phyloP scores from a whole-genome alignment of 441 rosid genomes.

The Bocquillonia castaneifolia region DNA sequence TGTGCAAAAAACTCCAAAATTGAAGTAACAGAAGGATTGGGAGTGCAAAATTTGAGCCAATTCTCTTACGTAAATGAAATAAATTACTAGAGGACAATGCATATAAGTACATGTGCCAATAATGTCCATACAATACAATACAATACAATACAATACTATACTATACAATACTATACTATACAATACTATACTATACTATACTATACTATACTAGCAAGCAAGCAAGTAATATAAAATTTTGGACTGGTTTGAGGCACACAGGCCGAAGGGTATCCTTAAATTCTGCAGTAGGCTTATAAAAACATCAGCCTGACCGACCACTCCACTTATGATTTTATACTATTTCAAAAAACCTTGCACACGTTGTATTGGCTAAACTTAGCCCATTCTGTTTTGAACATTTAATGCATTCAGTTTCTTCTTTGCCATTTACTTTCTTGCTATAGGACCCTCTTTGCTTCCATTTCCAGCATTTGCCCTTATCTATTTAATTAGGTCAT shows the following conservation, averaged over 20 bases:
- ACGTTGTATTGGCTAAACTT: neutral
- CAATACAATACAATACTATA: no score
- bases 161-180: no score
- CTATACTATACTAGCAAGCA: neutral
- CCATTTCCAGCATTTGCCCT: neutral
- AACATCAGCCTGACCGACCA: neutral
- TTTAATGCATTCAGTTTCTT: conserved; percentile 16
- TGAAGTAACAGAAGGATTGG: conserved; percentile 2
- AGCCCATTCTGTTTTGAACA: conserved; percentile 9
- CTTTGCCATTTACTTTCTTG: neutral
- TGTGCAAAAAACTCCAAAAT: neutral
- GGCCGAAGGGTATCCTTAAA: conserved; percentile 17
- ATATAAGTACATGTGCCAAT: no score
- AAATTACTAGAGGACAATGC: neutral
- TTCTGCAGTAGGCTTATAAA: conserved; percentile 2
- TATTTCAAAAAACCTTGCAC: neutral
- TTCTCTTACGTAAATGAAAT: neutral
- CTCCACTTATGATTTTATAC: neutral
- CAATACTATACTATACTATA: neutral
- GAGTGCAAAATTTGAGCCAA: neutral
- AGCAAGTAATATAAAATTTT: neutral
- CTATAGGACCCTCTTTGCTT: neutral
- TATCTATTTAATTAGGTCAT: neutral
- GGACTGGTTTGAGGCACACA: conserved; percentile 15
- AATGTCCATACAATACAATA: neutral